These are phyloP conservation scores for Schwanniomyces sp. DNA, from an alignment of 805 yeast genomes.

Conservation along the genomic window DNA sequence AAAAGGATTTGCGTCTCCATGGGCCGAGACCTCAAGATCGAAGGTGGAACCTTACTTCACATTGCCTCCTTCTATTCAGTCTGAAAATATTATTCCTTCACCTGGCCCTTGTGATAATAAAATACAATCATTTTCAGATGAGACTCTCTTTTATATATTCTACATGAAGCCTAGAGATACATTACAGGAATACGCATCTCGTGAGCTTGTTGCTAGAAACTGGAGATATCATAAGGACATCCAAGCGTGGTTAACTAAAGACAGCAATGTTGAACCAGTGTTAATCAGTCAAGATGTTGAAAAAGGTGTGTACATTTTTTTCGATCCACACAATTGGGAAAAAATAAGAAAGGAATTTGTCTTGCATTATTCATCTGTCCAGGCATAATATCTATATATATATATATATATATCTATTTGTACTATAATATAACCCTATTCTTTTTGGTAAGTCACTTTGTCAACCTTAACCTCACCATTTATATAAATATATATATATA, in stretches of 20 bases:
- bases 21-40: constrained; percentile 89
- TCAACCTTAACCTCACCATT: constrained; percentile 89
- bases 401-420: not conserved
- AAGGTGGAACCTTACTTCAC: constrained; percentile 84
- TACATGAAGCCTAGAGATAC: constrained; percentile 92
- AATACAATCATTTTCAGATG: constrained; percentile 73
- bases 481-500: constrained; percentile 80
- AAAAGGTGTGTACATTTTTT: constrained; percentile 89
- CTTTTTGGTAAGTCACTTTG: constrained; percentile 54
- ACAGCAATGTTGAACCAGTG: constrained; percentile 83
- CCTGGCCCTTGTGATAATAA: constrained; percentile 49
- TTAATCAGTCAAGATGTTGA: constrained; percentile 80
- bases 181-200: constrained; percentile 89
- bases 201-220: constrained; percentile 86
- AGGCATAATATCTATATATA: constrained; percentile 16
- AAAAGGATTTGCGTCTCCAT: constrained; percentile 80
- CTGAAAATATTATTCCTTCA: constrained; percentile 32
- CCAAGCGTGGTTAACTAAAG: constrained; percentile 96
- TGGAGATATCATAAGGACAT: constrained; percentile 97
- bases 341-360: constrained; percentile 74
- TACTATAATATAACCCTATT: constrained; percentile 11
- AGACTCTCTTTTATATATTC: constrained; percentile 88
- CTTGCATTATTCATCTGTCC: constrained; percentile 46
- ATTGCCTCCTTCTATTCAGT: constrained; percentile 51
- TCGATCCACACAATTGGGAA: constrained; percentile 96